These are phyloP conservation scores for Wickerhamiella qilinensis DNA, from an alignment of 805 yeast genomes.

Conservation along the genomic window DNA sequence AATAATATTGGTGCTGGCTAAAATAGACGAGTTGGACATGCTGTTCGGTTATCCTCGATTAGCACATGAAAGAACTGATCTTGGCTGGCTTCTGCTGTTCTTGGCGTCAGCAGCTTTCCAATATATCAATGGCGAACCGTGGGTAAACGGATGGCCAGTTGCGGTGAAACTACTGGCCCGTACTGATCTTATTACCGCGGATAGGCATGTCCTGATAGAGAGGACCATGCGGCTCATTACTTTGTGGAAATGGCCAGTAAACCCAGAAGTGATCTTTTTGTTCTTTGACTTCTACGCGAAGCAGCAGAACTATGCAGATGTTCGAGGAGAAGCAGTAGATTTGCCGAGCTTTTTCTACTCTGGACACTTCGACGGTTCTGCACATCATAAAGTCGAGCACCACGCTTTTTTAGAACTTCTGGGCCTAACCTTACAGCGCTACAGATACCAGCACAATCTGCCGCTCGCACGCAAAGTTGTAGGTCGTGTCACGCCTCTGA, in stretches of 20 bases:
- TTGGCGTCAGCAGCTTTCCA: not conserved
- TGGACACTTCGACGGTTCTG: constrained; percentile 10
- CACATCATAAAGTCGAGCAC: constrained; percentile 5
- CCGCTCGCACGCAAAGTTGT: constrained; percentile 5
- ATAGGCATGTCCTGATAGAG: constrained; percentile 1
- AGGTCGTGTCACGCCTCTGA: constrained; percentile 14
- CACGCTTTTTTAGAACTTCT: constrained; percentile 13
- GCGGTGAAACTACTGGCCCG: not conserved
- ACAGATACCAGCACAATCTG: not conserved
- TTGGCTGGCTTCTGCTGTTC: constrained; percentile 5
- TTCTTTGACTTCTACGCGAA: constrained; percentile 11
- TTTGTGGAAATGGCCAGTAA: constrained; percentile 13
- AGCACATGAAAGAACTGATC: not conserved
- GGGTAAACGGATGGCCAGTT: constrained; percentile 1
- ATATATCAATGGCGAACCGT: not conserved
- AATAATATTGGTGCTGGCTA: not conserved
- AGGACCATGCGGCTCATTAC: constrained; percentile 6
- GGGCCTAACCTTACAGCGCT: constrained; percentile 9
- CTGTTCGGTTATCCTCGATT: not conserved
- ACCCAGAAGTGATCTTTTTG: constrained; percentile 6
- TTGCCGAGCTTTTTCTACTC: constrained; percentile 9
- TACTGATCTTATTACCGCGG: not conserved
- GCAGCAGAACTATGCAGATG: constrained; percentile 12
- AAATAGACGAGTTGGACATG: not conserved
- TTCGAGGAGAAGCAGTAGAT: constrained; percentile 11